Evolutionary conservation across 306 rosid genomes (phyloP).

Genomic region (Cyclanthera cordifolia): DNA sequence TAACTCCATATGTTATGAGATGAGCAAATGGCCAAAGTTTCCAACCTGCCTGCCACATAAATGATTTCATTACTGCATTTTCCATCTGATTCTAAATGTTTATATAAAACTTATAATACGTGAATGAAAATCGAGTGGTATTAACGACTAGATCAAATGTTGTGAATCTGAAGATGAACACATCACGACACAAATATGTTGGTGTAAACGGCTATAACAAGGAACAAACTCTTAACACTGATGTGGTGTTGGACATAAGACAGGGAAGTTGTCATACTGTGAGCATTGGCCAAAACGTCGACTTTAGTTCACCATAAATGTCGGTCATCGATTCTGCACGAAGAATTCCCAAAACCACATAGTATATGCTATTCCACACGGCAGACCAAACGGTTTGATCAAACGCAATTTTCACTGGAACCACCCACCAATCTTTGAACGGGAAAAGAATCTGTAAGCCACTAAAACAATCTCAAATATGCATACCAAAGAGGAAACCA

Average conservation of each 20-base stretch:
- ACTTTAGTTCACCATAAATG: constrained; percentile 51
- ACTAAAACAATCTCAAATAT: constrained; percentile 21
- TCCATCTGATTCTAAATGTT: background rate
- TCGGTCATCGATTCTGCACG: constrained; percentile 47
- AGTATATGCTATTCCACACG: constrained; percentile 90
- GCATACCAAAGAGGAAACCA: constrained; percentile 15
- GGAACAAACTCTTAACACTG: background rate
- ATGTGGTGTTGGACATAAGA: background rate
- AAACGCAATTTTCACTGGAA: constrained; percentile 84
- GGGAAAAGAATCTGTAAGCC: constrained; percentile 60
- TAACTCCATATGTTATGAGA: constrained; percentile 78
- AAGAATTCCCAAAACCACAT: constrained; percentile 62
- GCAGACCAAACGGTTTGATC: constrained; percentile 91
- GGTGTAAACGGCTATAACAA: background rate
- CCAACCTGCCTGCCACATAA: constrained; percentile 78
- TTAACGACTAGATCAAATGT: background rate
- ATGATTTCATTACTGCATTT: background rate
- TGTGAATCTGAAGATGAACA: background rate
- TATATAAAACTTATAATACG: background rate
- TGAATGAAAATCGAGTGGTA: background rate
- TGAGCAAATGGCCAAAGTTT: constrained; percentile 99
- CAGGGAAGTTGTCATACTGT: constrained; percentile 48
- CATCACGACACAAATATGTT: background rate
- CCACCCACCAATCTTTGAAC: constrained; percentile 86
- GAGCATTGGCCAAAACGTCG: constrained; percentile 72